These are phyloP conservation scores for Biscogniauxia sp. DNA, from an alignment of 2,329 filamentous ascomycete genomes.

Conservation along the genomic window DNA sequence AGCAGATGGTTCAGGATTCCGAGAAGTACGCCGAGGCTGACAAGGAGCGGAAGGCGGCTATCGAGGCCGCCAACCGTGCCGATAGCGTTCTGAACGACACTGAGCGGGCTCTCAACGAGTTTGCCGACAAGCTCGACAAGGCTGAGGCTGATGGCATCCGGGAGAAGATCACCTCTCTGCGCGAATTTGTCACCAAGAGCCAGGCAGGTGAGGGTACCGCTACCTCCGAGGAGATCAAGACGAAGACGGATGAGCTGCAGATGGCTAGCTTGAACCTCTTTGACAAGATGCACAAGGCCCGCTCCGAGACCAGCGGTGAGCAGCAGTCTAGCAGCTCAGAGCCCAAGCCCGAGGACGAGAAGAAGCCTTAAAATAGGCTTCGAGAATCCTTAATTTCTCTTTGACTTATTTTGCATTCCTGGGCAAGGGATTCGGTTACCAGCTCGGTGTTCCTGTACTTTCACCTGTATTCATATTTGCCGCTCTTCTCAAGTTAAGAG, in stretches of 20 bases:
- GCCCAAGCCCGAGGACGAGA: constrained; percentile 57
- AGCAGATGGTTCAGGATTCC: constrained; percentile 96
- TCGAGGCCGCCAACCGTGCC: constrained; percentile 95
- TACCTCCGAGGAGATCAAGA: constrained; percentile 91
- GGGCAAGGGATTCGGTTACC: constrained; percentile 35
- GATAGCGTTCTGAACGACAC: constrained; percentile 97
- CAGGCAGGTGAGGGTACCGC: constrained; percentile 85
- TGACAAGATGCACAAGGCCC: constrained; percentile 99
- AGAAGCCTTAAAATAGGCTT: constrained; percentile 56
- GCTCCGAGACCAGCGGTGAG: constrained; percentile 62
- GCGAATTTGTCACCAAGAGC: constrained; percentile 90
- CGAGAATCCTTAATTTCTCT: constrained; percentile 13
- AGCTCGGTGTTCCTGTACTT: constrained; percentile 42
- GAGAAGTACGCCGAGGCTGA: constrained; percentile 94
- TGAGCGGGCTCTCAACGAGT: constrained; percentile 97
- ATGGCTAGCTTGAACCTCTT: constrained; percentile 93
- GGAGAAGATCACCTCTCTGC: constrained; percentile 85
- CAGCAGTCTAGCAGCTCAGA: constrained; percentile 44
- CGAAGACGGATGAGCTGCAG: constrained; percentile 98
- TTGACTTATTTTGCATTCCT: constrained; percentile 21
- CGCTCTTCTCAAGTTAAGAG: constrained; percentile 32
- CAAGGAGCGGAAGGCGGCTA: constrained; percentile 94
- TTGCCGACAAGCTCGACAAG: constrained; percentile 95
- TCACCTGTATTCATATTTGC: constrained; percentile 50
- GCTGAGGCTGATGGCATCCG: constrained; percentile 86